Evolutionary conservation across 805 yeast species (phyloP), one percentile per base, ranked within the genome.

Genomic region (Pichia sporocuriosa): DNA sequence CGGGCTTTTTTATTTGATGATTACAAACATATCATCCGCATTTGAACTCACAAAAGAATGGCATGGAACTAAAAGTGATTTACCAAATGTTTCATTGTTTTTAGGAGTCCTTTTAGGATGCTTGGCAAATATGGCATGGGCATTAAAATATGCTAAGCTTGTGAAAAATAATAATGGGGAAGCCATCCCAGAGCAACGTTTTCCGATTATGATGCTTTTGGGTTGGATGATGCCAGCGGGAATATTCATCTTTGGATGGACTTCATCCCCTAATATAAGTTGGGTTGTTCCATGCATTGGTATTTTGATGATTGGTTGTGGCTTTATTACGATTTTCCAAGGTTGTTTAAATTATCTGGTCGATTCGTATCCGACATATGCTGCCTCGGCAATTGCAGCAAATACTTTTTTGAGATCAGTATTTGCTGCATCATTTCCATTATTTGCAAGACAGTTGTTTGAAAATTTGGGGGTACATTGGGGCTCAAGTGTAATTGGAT

Each of bases 361-460:
- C 36, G 88, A 83, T 48, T 75, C 80, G 69, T 81, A 79, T 54
- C 77, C 83, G 24, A 64, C 74, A 41, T 79, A 72, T 50, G 75
- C 87, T 0, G 88, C 88, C 0, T 72, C 81, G n/a, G 72, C 57
- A 4, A 49, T 56, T 47, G 60, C 58, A 6, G 77, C 76, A 0
- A 83, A 82, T 4, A 77, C 86, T 0, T 72, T 81, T 46, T 72
- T 78, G 52, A 67, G 93, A 52, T 77, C 86, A 4, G 57, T 72
- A 32, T 70, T 82, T 53, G 90, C 89, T 1, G 82, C 79, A 41
- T 67, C 73, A 10, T 80, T 83, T 63, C 93, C 88, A 3, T 60
- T 81, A 34, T 78, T 80, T 57, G 84, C 83, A 3, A 59, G 66
- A 11, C 62, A 69, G 7, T 73, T 82, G 80, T 82, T 77, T 56